Evolutionary conservation across 2,329 filamentous ascomycete species (phyloP).

Genomic region (Ceratocystiopsis sp.): DNA sequence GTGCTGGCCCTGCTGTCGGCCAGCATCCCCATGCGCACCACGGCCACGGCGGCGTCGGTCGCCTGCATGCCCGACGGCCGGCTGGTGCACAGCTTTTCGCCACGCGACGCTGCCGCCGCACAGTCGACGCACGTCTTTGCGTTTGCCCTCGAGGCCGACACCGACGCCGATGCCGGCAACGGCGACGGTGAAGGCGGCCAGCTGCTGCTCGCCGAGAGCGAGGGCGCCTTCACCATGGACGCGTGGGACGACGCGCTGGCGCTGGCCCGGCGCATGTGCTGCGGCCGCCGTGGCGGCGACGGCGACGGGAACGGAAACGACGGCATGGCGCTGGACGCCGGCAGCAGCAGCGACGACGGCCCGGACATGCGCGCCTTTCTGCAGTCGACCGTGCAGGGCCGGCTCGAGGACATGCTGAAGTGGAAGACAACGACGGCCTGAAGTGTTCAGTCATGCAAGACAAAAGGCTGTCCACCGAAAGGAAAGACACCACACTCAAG

Average conservation of each 20-base stretch:
- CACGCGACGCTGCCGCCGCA: conserved; percentile 42
- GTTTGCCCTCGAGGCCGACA: conserved; percentile 46
- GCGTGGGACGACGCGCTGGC: conserved; percentile 60
- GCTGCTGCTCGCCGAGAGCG: conserved; percentile 63
- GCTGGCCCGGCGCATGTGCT: conserved; percentile 49
- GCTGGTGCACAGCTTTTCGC: conserved; percentile 42
- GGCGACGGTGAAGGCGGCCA: conserved; percentile 32
- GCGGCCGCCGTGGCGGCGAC: conserved; percentile 17
- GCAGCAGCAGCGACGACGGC: conserved; percentile 23
- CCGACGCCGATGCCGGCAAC: conserved; percentile 19
- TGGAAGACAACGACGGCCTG: conserved; percentile 26
- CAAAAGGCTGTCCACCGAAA: too few relatives aligned
- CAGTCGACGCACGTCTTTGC: conserved; percentile 67
- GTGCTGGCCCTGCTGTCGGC: conserved; percentile 66
- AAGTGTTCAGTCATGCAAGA: too few relatives aligned
- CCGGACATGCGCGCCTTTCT: conserved; percentile 41
- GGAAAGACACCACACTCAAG: too few relatives aligned
- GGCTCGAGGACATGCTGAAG: conserved; percentile 34
- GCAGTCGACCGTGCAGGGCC: conserved; percentile 40
- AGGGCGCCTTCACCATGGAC: conserved; percentile 57
- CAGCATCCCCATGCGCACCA: conserved; percentile 61
- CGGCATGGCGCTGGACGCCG: conserved; percentile 25
- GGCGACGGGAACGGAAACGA: conserved; percentile 14
- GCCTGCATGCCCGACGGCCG: conserved; percentile 25
- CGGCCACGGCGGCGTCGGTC: conserved; percentile 48